These are phyloP conservation scores for Sclerotinia minor DNA, from an alignment of 2,329 filamentous ascomycete genomes.

Conservation along the genomic window DNA sequence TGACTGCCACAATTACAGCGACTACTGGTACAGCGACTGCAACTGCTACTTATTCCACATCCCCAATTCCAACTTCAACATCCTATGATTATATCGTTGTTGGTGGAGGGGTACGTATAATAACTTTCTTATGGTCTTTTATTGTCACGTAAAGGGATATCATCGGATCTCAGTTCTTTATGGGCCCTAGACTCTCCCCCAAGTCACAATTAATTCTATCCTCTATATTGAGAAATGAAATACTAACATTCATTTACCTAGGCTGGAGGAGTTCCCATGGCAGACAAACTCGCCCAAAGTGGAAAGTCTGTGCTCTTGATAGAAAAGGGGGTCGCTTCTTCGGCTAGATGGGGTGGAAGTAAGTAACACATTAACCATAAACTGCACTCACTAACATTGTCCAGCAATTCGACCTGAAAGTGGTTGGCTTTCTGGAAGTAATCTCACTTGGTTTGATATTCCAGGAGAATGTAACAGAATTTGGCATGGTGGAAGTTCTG, in stretches of 20 bases:
- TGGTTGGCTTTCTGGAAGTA: constrained; percentile 60
- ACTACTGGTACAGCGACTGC: constrained; percentile 42
- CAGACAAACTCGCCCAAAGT: constrained; percentile 58
- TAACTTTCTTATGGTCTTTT: neutral
- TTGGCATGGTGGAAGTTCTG: constrained; percentile 40
- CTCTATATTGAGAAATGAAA: neutral
- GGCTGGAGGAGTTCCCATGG: constrained; percentile 55
- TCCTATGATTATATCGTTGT: constrained; percentile 57
- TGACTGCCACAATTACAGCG: constrained; percentile 38
- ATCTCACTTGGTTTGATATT: constrained; percentile 69
- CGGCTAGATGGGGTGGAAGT: constrained; percentile 62
- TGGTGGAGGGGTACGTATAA: constrained; percentile 46
- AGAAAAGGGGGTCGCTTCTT: constrained; percentile 61
- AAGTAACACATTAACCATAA: constrained; percentile 28
- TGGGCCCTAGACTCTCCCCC: neutral
- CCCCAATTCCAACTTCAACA: constrained; percentile 48
- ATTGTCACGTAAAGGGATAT: neutral
- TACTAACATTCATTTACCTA: neutral
- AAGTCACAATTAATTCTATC: neutral
- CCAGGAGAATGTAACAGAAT: constrained; percentile 72
- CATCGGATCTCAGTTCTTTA: neutral
- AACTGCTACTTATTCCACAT: constrained; percentile 51
- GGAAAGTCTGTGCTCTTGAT: constrained; percentile 65
- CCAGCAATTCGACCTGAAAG: constrained; percentile 42
- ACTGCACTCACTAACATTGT: constrained; percentile 20